phyloP scores from a whole-genome alignment of 345 rosid genomes.

The Acer saccharum region DNA sequence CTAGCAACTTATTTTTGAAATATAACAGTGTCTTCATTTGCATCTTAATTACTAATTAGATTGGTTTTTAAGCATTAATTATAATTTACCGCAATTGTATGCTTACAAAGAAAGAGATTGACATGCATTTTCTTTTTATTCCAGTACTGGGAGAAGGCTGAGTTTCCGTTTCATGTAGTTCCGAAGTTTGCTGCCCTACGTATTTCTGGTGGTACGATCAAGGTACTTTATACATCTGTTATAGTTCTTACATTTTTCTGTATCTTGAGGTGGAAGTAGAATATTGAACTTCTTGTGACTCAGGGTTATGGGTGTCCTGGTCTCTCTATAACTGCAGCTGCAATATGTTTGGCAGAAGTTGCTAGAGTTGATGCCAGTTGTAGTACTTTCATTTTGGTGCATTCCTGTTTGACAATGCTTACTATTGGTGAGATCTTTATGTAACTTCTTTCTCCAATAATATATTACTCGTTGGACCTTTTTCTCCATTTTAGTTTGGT shows the following conservation, averaged over 20 bases:
- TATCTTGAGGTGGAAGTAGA: constrained; percentile 3
- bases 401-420: constrained; percentile 90
- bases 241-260: not conserved
- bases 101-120: constrained; percentile 5
- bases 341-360: constrained; percentile 68
- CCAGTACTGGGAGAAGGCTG: constrained; percentile 99
- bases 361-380: constrained; percentile 99
- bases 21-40: not conserved
- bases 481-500: not conserved
- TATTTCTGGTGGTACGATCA: constrained; percentile 86
- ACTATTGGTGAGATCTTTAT: constrained; percentile 70
- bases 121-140: constrained; percentile 7
- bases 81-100: not conserved
- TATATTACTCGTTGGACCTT: not conserved
- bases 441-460: not conserved
- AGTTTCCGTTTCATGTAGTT: constrained; percentile 81
- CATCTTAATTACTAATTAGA: too few species aligned
- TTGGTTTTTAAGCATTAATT: not conserved
- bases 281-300: constrained; percentile 30
- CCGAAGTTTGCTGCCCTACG: constrained; percentile 70
- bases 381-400: constrained; percentile 85
- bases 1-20: not conserved
- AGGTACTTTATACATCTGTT: constrained; percentile 45
- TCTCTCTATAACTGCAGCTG: constrained; percentile 69
- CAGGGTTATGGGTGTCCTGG: constrained; percentile 99